phyloP scores from a whole-genome alignment of 208 protist species.

The Trichomonas tenax region DNA sequence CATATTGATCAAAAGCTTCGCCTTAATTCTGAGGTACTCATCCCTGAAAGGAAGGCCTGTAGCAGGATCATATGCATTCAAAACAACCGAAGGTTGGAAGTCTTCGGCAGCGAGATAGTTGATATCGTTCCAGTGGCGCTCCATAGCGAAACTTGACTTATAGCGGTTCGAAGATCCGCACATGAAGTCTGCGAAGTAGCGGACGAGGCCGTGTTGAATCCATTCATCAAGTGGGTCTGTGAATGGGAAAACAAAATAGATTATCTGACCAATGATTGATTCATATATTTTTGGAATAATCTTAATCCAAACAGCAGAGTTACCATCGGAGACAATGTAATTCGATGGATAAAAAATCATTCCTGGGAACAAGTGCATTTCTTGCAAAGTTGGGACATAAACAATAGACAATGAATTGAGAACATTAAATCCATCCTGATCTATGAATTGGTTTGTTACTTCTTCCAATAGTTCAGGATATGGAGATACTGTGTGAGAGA shows the following conservation, averaged over 20 bases:
- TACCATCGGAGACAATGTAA: not conserved
- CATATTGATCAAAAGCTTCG: slow-evolving; percentile 10
- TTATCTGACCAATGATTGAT: not conserved
- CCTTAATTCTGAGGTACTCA: not conserved
- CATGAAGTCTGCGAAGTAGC: not conserved
- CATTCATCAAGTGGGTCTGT: not conserved
- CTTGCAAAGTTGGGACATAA: not conserved
- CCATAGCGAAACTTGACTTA: not conserved
- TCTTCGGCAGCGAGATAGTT: not conserved
- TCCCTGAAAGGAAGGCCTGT: not conserved
- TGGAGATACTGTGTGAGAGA: not conserved
- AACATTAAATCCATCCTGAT: not conserved
- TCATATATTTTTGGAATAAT: not conserved
- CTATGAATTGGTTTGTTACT: not conserved
- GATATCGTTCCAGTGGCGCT: not conserved
- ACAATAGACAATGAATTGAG: not conserved
- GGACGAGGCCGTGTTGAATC: not conserved
- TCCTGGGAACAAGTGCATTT: not conserved
- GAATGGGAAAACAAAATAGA: not conserved
- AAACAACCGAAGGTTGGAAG: not conserved
- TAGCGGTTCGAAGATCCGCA: not conserved
- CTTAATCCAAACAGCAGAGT: not conserved
- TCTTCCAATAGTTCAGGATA: not conserved
- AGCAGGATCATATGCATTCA: not conserved
- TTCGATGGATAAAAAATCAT: not conserved